A percentile compares a stretch with the other conserved stretches of the same genome.
These are phyloP conservation scores for Penicillium cataractarum DNA, from an alignment of 495 filamentous ascomycete genomes.

Conservation along the genomic window DNA sequence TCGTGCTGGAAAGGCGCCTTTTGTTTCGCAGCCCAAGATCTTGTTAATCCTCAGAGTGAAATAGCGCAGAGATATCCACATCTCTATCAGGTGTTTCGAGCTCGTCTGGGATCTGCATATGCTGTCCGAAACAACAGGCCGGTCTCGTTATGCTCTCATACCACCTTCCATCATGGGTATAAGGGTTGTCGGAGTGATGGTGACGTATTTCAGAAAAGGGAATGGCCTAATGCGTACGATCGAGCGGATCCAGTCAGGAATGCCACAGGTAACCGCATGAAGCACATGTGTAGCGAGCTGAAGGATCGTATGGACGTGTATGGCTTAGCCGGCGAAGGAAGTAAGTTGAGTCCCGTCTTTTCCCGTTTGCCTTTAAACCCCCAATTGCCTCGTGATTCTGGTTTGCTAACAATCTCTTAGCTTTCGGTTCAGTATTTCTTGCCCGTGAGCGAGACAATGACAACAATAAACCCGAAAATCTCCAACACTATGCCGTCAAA, in stretches of 20 bases:
- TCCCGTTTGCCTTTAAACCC: not conserved
- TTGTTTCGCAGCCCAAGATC: not conserved
- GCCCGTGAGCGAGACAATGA: constrained; percentile 15
- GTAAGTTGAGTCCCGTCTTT: constrained; percentile 14
- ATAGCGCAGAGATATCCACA: constrained; percentile 18
- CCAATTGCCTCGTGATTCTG: not conserved
- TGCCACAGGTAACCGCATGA: not conserved
- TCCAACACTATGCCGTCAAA: constrained; percentile 29
- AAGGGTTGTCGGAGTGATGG: constrained; percentile 9
- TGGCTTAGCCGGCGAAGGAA: constrained; percentile 25
- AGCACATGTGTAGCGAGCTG: constrained; percentile 16
- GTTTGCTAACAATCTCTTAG: constrained; percentile 24
- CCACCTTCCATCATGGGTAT: constrained; percentile 1
- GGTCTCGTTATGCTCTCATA: constrained; percentile 21
- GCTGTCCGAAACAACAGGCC: constrained; percentile 4
- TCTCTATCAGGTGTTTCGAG: constrained; percentile 15
- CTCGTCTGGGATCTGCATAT: constrained; percentile 14
- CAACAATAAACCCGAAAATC: not conserved
- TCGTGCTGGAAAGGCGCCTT: constrained; percentile 6
- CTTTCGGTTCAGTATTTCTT: constrained; percentile 28
- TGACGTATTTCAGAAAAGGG: constrained; percentile 8
- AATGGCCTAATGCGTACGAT: constrained; percentile 3
- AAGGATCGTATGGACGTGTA: constrained; percentile 17
- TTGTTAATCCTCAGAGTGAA: constrained; percentile 10
- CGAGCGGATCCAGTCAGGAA: not conserved